Percentiles rank a stretch among this genome's conserved stretches.
These are phyloP conservation scores for Forsythia viridissima DNA, from an alignment of 257 asterid species.

Conservation along the genomic window DNA sequence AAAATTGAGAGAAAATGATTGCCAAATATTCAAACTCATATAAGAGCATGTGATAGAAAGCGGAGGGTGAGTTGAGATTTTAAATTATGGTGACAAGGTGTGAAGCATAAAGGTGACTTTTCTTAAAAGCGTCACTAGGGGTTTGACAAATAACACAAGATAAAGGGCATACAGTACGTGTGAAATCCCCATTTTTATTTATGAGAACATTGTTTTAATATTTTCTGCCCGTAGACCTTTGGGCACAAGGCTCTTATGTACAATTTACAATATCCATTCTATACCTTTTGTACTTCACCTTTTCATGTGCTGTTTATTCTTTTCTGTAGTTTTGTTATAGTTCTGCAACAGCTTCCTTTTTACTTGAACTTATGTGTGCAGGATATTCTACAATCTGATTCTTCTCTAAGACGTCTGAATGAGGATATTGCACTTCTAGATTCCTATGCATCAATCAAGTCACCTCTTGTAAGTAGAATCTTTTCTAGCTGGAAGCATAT, in stretches of 20 bases:
- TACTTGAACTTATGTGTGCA: slow-evolving; percentile 31
- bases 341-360: slow-evolving; percentile 6
- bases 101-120: neutral
- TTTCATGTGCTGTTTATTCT: slow-evolving; percentile 3
- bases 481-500: neutral
- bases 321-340: slow-evolving; percentile 18
- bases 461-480: slow-evolving; percentile 75
- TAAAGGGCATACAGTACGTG: neutral
- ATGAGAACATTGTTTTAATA: neutral
- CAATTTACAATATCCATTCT: neutral
- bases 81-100: neutral
- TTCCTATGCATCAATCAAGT: slow-evolving; percentile 67
- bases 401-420: slow-evolving; percentile 64
- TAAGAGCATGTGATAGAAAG: neutral
- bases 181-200: neutral
- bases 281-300: slow-evolving; percentile 5
- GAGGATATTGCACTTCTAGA: slow-evolving; percentile 72
- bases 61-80: neutral
- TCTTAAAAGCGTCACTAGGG: neutral
- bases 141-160: neutral
- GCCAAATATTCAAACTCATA: neutral
- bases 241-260: neutral
- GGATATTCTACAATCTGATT: slow-evolving; percentile 73
- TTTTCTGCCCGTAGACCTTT: neutral
- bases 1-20: neutral